Base-by-base conservation (phyloP, 208 protist species). In the Leishmania guyanensis region DNA sequence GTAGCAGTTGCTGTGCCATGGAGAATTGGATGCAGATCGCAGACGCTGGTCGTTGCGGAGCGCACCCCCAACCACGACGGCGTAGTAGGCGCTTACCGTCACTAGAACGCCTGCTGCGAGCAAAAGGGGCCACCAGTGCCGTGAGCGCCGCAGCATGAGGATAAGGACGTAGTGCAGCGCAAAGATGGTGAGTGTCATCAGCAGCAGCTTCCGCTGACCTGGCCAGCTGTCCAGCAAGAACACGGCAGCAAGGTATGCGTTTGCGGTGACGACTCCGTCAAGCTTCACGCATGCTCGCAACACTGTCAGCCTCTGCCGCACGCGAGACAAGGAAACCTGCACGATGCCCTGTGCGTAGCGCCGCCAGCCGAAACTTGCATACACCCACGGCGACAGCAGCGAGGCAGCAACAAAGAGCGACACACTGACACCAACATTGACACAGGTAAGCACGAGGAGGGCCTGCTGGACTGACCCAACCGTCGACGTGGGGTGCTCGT, bases 341-440 rank as follows among this genome's bases (percentile, higher is more conserved):
- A 86, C 91, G 73, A 92, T 92, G 76, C 92, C 92, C 68, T 90
- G 86, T 69, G 83, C 77, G 83, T 91, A 95, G 4, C 77, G 83
- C 36, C 86, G 82, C 88, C 90, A 92, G 12, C 88, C 90, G 84
- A 95, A 95, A 12, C 79, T 82, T 17, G 78, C 85, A 12, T 69
- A 78, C n/a, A 92, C 87, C 54, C 76, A 82, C 17, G 68, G 69
- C 10, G 77, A 43, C 33, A 79, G 65, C 71, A 90, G 9, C 1
- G 77, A 79, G n/a, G 84, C 80, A 12, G 82, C 26, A 53, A 88
- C 22, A 29, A 90, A 75, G 14, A 90, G 39, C 1, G 72, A 65
- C 26, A 75, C 77, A 48, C 82, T 81, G 33, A 33, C 22, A 17
- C 84, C 36, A 39, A 85, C 62, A 50, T 69, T 60, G 43, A 78